Evolutionary conservation across 1,284 basidiomycete genomes (phyloP).

Genomic region (Singerocomus rubriflavus): DNA sequence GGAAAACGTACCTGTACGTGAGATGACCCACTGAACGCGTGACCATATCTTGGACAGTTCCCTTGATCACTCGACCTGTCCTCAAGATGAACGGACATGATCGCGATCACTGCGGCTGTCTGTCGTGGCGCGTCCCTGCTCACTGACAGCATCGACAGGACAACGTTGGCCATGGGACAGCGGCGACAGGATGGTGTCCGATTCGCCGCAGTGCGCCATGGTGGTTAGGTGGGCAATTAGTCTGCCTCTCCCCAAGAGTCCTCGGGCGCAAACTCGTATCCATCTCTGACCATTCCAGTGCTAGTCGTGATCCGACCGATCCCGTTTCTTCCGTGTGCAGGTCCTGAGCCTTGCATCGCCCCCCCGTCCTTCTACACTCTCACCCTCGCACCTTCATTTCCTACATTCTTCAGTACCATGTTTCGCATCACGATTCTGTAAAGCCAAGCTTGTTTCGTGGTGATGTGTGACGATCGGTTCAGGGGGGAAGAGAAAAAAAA

Average conservation of each 20-base stretch:
- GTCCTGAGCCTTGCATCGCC: conserved; percentile 1
- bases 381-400: conserved; percentile 2
- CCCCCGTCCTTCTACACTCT: not conserved
- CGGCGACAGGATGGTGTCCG: not conserved
- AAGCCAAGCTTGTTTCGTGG: not conserved
- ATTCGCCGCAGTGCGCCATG: conserved; percentile 6
- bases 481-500: too few relatives aligned
- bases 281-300: conserved; percentile 7
- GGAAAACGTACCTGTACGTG: conserved; percentile 12
- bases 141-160: not conserved
- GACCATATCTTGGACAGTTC: conserved; percentile 1
- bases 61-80: not conserved
- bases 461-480: conserved; percentile 8
- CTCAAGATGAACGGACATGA: not conserved
- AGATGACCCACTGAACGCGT: not conserved
- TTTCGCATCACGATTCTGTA: conserved; percentile 2
- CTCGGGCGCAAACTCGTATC: conserved; percentile 20
- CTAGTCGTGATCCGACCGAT: conserved; percentile 21
- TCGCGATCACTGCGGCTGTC: conserved; percentile 9
- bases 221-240: conserved; percentile 3
- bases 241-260: conserved; percentile 9
- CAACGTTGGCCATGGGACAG: not conserved
- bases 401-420: not conserved
- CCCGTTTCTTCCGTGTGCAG: conserved; percentile 18
- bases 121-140: not conserved